Conservation (phyloP, 2,329 filamentous ascomycete genomes). For the Fusarium goolgardi region DNA sequence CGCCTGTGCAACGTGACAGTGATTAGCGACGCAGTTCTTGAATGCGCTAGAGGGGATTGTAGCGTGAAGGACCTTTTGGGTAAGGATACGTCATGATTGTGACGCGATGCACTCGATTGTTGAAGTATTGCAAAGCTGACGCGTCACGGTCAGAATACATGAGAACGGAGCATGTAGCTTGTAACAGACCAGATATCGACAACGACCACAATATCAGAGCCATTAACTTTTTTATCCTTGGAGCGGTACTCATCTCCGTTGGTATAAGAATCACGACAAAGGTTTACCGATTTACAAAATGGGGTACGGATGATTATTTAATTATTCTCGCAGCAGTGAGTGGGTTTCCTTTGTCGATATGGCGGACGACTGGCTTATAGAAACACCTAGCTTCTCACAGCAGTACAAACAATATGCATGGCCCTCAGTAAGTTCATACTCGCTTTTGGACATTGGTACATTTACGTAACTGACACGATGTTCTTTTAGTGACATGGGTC, state of each 20-base stretch:
- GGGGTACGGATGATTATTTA: conserved; percentile 13
- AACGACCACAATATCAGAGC: neutral
- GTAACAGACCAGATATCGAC: conserved; percentile 2
- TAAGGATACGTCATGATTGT: neutral
- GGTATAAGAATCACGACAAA: neutral
- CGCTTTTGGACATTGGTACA: fast-evolving
- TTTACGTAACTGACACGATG: neutral
- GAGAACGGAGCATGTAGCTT: neutral
- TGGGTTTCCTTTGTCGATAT: fast-evolving
- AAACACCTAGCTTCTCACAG: neutral
- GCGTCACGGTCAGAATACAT: neutral
- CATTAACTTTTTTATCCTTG: neutral
- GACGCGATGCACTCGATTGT: neutral
- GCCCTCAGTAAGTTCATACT: neutral
- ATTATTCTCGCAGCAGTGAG: conserved; percentile 2
- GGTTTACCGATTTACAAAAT: neutral
- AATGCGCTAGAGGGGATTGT: neutral
- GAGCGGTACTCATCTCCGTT: neutral
- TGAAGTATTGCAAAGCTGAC: neutral
- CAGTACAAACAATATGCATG: neutral
- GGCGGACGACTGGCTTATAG: fast-evolving
- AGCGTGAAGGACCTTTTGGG: neutral
- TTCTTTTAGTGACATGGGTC: neutral
- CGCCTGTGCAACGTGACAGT: neutral
- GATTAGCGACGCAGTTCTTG: neutral